Conservation (phyloP, 495 filamentous ascomycete species). For the Podospora bellae-mahoneyi region DNA sequence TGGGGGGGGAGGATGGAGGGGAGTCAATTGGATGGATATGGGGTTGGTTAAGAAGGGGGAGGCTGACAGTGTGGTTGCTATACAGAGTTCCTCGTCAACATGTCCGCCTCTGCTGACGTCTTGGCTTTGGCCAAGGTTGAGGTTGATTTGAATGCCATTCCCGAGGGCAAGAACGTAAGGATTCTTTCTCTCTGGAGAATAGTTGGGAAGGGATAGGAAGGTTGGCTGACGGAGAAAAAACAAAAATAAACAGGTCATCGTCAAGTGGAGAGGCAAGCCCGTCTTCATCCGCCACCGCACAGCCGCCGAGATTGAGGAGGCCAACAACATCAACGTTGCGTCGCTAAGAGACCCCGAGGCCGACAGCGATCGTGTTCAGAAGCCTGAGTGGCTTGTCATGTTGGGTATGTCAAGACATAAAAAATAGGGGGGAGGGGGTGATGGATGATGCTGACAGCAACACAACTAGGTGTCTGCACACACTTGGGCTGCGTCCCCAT, state of each 20-base stretch:
- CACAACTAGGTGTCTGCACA: constrained; percentile 80
- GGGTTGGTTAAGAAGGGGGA: not conserved
- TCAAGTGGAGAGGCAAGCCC: constrained; percentile 99
- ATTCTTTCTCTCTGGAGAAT: not conserved
- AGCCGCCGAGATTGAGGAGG: constrained; percentile 76
- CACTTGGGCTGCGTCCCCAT: constrained; percentile 99
- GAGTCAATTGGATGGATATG: constrained; percentile 6
- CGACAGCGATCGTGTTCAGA: constrained; percentile 91
- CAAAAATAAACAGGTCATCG: constrained; percentile 73
- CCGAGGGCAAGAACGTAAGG: constrained; percentile 98
- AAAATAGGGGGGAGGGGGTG: not conserved
- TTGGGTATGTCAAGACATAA: constrained; percentile 61
- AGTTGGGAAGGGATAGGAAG: not conserved
- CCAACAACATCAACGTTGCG: constrained; percentile 71
- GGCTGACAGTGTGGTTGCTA: constrained; percentile 21
- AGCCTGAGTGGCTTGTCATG: constrained; percentile 99
- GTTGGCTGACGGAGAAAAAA: not conserved
- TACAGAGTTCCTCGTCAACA: constrained; percentile 97
- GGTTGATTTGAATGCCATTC: constrained; percentile 85
- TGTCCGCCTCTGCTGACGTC: constrained; percentile 98
- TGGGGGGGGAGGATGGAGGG: not conserved
- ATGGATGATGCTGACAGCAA: constrained; percentile 19
- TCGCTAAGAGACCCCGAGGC: constrained; percentile 83
- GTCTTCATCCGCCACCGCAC: constrained; percentile 99
- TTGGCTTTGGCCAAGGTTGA: constrained; percentile 99